Percentiles rank a stretch among this genome's conserved stretches.
Conservation (phyloP, 2,329 filamentous ascomycete species). For the Colletotrichum sp. region DNA sequence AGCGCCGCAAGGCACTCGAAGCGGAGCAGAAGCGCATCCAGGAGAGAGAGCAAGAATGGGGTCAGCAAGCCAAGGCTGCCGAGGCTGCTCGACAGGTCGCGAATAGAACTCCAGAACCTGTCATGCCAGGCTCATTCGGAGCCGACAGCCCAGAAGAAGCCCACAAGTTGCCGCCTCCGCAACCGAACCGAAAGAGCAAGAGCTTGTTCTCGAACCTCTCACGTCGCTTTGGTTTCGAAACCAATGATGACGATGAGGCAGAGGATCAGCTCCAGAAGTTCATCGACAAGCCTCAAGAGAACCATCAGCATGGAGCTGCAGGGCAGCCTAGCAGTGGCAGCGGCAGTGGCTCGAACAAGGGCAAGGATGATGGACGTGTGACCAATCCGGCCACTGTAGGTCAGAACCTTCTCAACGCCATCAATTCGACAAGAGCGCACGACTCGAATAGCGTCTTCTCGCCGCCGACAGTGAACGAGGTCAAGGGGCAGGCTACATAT, state of each 20-base stretch:
- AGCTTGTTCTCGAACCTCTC: slow-evolving; percentile 73
- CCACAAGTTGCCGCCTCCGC: slow-evolving; percentile 29
- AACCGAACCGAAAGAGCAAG: slow-evolving; percentile 47
- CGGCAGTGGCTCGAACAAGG: slow-evolving; percentile 19
- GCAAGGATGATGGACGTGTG: slow-evolving; percentile 55
- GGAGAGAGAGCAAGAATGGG: slow-evolving; percentile 55
- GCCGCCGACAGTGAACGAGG: slow-evolving; percentile 71
- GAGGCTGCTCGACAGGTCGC: slow-evolving; percentile 43
- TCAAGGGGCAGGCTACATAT: slow-evolving; percentile 85
- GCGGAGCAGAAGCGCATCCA: slow-evolving; percentile 74
- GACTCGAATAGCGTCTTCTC: slow-evolving; percentile 77
- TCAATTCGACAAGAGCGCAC: slow-evolving; percentile 79
- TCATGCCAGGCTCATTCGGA: slow-evolving; percentile 78
- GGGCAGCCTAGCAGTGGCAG: neutral
- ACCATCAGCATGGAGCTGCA: slow-evolving; percentile 1
- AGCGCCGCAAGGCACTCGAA: slow-evolving; percentile 75
- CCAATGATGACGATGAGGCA: slow-evolving; percentile 45
- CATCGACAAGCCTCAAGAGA: slow-evolving; percentile 36
- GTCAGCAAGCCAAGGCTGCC: slow-evolving; percentile 44
- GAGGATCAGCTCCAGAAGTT: slow-evolving; percentile 51
- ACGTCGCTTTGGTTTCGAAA: slow-evolving; percentile 72
- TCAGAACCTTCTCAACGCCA: slow-evolving; percentile 77
- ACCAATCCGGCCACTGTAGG: slow-evolving; percentile 67
- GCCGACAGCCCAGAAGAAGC: slow-evolving; percentile 65
- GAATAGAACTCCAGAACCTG: slow-evolving; percentile 42